Conservation (phyloP, 768 basidiomycete genomes). For the Candolleomyces aberdarensis region DNA sequence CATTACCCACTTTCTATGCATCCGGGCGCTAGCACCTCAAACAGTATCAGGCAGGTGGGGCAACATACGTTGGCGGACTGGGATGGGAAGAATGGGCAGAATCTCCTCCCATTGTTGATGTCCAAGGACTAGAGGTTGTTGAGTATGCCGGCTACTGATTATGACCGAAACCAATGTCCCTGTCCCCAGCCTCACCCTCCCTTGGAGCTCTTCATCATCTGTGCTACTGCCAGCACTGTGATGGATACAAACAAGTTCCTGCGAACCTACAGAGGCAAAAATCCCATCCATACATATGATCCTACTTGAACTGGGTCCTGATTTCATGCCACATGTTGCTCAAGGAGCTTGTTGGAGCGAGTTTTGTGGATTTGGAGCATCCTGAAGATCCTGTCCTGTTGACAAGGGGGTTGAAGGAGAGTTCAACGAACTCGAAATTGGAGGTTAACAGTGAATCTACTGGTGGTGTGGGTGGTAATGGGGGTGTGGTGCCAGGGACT, state of each 20-base stretch:
- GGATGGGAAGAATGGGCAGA: slow-evolving; percentile 18
- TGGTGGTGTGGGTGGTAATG: too few species aligned
- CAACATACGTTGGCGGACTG: not conserved
- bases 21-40: not conserved
- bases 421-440: slow-evolving; percentile 32
- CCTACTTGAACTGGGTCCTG: slow-evolving; percentile 61
- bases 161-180: slow-evolving; percentile 32
- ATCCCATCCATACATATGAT: slow-evolving; percentile 55
- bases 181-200: slow-evolving; percentile 15
- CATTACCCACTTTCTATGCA: slow-evolving; percentile 24
- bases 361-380: slow-evolving; percentile 80
- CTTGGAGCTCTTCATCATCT: slow-evolving; percentile 18
- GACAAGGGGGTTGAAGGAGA: slow-evolving; percentile 88
- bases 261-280: slow-evolving; percentile 29
- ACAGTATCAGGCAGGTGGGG: not conserved
- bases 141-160: slow-evolving; percentile 41
- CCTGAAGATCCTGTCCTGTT: slow-evolving; percentile 87
- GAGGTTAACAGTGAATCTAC: too few species aligned
- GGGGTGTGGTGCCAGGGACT: not conserved
- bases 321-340: slow-evolving; percentile 88
- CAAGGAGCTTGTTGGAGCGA: slow-evolving; percentile 79
- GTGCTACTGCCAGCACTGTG: not conserved
- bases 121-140: slow-evolving; percentile 50
- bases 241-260: slow-evolving; percentile 4
- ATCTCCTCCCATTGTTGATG: slow-evolving; percentile 32